These are phyloP conservation scores for Puccinia horiana DNA, from an alignment of 1,284 basidiomycete species.

Conservation along the genomic window DNA sequence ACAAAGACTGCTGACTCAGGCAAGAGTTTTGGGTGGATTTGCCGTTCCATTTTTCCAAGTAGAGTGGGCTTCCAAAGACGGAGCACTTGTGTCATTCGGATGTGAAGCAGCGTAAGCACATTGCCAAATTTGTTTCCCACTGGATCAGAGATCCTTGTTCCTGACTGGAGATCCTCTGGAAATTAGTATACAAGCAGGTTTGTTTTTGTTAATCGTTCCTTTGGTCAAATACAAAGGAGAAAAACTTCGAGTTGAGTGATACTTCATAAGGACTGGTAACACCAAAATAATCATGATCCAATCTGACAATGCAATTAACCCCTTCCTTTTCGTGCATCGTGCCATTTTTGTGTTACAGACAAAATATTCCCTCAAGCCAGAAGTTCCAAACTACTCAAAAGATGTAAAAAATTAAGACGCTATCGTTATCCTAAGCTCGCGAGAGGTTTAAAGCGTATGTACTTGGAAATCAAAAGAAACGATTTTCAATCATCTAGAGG, in stretches of 20 bases:
- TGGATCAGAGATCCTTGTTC: background rate
- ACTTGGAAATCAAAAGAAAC: too few species aligned
- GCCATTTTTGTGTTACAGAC: background rate
- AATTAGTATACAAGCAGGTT: conserved; percentile 65
- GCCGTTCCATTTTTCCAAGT: conserved; percentile 69
- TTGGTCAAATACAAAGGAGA: conserved; percentile 64
- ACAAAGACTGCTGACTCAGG: conserved; percentile 67
- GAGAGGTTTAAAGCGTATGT: too few species aligned
- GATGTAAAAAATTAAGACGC: background rate
- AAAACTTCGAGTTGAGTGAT: conserved; percentile 57
- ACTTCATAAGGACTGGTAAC: background rate
- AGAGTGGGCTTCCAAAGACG: conserved; percentile 57
- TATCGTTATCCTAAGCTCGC: too few species aligned
- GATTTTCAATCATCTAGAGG: too few species aligned
- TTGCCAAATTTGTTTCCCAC: background rate
- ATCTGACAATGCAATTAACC: conserved; percentile 9
- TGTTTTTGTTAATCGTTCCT: conserved; percentile 66
- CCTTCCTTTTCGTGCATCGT: too few species aligned
- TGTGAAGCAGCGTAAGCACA: conserved; percentile 44
- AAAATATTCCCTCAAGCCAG: conserved; percentile 20
- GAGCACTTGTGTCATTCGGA: conserved; percentile 28
- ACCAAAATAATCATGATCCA: background rate
- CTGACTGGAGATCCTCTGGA: conserved; percentile 66
- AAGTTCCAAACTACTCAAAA: conserved; percentile 16
- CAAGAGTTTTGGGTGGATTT: conserved; percentile 66